Base-by-base conservation (phyloP, 495 filamentous ascomycete genomes). In the Aspergillus ellipticus region DNA sequence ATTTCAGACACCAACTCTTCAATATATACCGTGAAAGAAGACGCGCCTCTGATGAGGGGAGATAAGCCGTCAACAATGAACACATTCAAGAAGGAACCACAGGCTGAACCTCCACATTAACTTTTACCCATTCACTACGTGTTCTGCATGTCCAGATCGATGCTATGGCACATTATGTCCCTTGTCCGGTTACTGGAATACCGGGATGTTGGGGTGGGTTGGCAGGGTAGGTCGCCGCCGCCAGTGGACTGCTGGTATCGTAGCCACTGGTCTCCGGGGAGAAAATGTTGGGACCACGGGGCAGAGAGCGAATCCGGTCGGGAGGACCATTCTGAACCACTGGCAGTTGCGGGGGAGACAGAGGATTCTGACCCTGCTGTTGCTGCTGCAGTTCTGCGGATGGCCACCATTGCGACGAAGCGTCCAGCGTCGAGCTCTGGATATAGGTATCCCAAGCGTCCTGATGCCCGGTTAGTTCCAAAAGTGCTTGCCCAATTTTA, bases 381-480 rank as follows among this genome's bases (percentile, higher is more conserved):
- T 68, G 66, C 54, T 68, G 66, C 54, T 69, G 65, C 17, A 67
- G 41, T 49, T 78, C 73, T 56, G 66, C 62, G 49, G 71, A 69
- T 6, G 77, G 70, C 79, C 79, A 83, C 49, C 75, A 73, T 54
- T 76, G 73, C 43, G 68, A 76, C 6, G 65, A 56, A 5, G 72
- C 55, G 41, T 82, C 80, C 42, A 82, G 51, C 16, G 68, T 73
- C 19, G 75, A 70, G 55, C 75, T 78, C 60, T 82, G 79, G 28
- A 82, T 72, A 46, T 82, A 83, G 21, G 66, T 77, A 57, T 83
- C 80, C 77, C 78, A 83, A 1, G 79, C 78, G 58, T 83, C 78
- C 80, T 83, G 53, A 19, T 16, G 5, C 11, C 9, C 43, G 9
- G 42, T 69, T 57, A 70, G 68, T 51, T 39, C 10, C 5, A n/a